phyloP scores from a whole-genome alignment of 768 basidiomycete genomes.

The Russula ochroleuca region DNA sequence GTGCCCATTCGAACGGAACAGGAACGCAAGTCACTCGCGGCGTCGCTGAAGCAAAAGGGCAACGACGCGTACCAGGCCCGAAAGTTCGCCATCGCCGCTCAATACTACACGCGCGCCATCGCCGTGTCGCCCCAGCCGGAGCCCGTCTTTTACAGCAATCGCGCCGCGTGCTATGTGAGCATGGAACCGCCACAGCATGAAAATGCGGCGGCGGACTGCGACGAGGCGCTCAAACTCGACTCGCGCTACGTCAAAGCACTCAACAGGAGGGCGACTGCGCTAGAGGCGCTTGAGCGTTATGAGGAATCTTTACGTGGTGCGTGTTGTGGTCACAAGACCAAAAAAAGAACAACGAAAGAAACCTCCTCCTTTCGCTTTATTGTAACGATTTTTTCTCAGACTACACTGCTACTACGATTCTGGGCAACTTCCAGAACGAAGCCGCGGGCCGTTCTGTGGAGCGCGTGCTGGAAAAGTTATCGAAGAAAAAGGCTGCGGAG shows the following conservation, averaged over 20 bases:
- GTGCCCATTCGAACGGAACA: constrained; percentile 30
- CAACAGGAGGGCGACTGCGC: constrained; percentile 82
- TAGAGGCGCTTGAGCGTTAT: constrained; percentile 68
- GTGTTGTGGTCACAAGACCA: constrained; percentile 29
- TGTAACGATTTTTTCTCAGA: constrained; percentile 48
- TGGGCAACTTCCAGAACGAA: constrained; percentile 88
- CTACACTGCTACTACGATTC: constrained; percentile 93
- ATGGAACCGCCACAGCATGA: constrained; percentile 81
- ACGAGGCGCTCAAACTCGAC: constrained; percentile 82
- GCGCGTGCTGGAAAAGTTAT: constrained; percentile 82
- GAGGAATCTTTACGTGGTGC: constrained; percentile 78
- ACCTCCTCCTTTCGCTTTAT: not conserved
- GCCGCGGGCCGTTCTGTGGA: constrained; percentile 77
- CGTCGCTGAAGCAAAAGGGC: constrained; percentile 63
- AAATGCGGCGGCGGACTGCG: constrained; percentile 81
- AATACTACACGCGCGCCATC: constrained; percentile 72
- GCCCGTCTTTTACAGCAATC: constrained; percentile 94
- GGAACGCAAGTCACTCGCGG: constrained; percentile 64
- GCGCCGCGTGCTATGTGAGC: constrained; percentile 96
- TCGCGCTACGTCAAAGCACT: constrained; percentile 83
- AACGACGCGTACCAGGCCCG: constrained; percentile 64
- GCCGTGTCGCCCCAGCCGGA: constrained; percentile 71
- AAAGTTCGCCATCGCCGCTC: constrained; percentile 55
- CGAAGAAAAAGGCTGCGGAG: constrained; percentile 65
- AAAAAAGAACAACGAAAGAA: not conserved